A percentile compares a stretch with the other conserved stretches of the same genome.
phyloP scores from a whole-genome alignment of 768 basidiomycete genomes.

The Serendipita sp. region DNA sequence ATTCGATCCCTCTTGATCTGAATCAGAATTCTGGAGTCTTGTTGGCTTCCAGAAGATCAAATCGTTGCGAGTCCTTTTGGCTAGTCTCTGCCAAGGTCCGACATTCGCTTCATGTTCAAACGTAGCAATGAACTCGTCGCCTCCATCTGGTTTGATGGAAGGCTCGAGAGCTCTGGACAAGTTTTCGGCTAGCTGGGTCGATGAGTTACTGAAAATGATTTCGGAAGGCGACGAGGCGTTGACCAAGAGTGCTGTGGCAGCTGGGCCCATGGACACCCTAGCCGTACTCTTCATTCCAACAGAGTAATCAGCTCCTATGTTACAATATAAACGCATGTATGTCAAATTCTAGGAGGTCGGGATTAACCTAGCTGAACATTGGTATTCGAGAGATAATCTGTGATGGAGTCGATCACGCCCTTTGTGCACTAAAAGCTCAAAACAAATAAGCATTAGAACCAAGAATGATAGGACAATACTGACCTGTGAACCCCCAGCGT shows the following conservation, averaged over 20 bases:
- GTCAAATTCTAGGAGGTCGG: not conserved
- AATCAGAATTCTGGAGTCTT: slow-evolving; percentile 24
- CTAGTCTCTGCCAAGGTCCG: slow-evolving; percentile 64
- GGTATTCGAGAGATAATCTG: slow-evolving; percentile 52
- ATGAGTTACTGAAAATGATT: slow-evolving; percentile 49
- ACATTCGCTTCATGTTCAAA: slow-evolving; percentile 75
- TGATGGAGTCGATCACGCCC: slow-evolving; percentile 40
- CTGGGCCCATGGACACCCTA: slow-evolving; percentile 34
- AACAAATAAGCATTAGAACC: not conserved
- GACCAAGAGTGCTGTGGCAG: slow-evolving; percentile 41
- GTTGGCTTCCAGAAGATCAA: slow-evolving; percentile 46
- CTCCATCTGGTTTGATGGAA: slow-evolving; percentile 30
- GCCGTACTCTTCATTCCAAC: slow-evolving; percentile 38
- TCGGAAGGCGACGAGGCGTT: slow-evolving; percentile 48
- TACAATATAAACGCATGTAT: not conserved
- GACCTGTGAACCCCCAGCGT: slow-evolving; percentile 59
- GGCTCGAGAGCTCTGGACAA: slow-evolving; percentile 44
- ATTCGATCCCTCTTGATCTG: slow-evolving; percentile 26
- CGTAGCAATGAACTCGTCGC: slow-evolving; percentile 63
- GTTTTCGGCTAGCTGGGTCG: slow-evolving; percentile 56
- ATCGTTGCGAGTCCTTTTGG: slow-evolving; percentile 35
- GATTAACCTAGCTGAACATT: slow-evolving; percentile 46
- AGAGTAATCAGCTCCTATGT: slow-evolving; percentile 43
- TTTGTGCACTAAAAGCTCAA: slow-evolving; percentile 21
- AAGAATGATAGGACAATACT: not conserved